Conservation (phyloP, 1,284 basidiomycete genomes). For the Rhodotorula sp. region DNA sequence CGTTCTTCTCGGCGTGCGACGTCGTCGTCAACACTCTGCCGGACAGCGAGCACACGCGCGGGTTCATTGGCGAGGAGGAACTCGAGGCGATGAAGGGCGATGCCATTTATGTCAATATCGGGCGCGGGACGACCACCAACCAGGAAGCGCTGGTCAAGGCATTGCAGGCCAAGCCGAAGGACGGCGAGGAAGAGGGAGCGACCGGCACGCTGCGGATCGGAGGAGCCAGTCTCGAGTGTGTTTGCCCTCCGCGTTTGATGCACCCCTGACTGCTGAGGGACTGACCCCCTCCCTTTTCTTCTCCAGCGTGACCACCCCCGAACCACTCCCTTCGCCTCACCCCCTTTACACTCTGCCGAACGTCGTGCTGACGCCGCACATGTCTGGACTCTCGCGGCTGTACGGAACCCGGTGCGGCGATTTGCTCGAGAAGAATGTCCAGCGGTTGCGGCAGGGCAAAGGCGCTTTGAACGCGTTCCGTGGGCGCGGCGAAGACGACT, state of each 20-base stretch:
- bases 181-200: slow-evolving; percentile 33
- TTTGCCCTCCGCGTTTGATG: neutral
- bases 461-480: slow-evolving; percentile 29
- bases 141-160: slow-evolving; percentile 44
- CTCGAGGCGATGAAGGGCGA: slow-evolving; percentile 35
- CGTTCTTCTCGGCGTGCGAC: slow-evolving; percentile 38
- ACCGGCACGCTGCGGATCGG: slow-evolving; percentile 33
- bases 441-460: slow-evolving; percentile 15
- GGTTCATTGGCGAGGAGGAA: slow-evolving; percentile 16
- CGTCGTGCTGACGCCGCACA: slow-evolving; percentile 48
- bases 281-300: neutral
- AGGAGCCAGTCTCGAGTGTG: slow-evolving; percentile 33
- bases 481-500: slow-evolving; percentile 26
- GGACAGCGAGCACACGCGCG: slow-evolving; percentile 8
- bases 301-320: slow-evolving; percentile 46
- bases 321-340: slow-evolving; percentile 45
- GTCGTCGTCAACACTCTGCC: slow-evolving; percentile 42
- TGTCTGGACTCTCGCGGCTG: slow-evolving; percentile 13
- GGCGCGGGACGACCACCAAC: slow-evolving; percentile 46
- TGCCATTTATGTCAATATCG: slow-evolving; percentile 44
- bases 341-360: slow-evolving; percentile 42
- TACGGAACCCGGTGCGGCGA: slow-evolving; percentile 26
- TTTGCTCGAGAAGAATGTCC: slow-evolving; percentile 26
- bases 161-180: slow-evolving; percentile 26
- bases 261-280: neutral